Evolutionary conservation across 805 yeast species (phyloP).

Genomic region (Saturnispora dispora): DNA sequence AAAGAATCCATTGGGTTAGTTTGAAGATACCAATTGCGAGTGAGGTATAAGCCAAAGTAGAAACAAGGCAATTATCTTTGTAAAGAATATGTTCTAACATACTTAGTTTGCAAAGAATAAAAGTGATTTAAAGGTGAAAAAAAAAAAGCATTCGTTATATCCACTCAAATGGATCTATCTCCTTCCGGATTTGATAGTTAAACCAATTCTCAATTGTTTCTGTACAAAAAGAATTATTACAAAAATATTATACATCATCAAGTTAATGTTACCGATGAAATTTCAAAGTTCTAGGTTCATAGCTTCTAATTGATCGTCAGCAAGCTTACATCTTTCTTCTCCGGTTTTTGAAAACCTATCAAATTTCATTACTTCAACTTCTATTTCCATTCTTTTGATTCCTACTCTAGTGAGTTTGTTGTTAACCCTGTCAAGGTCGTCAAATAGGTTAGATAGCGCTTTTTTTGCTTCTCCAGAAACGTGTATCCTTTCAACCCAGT

Average conservation of each 20-base stretch:
- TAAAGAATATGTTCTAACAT: background rate
- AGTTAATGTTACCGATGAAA: background rate
- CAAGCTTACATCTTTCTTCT: constrained; percentile 19
- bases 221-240: background rate
- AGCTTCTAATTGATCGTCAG: constrained; percentile 42
- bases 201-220: background rate
- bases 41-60: constrained; percentile 29
- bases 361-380: constrained; percentile 22
- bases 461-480: constrained; percentile 16
- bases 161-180: background rate
- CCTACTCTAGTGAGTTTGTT: constrained; percentile 11
- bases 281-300: constrained; percentile 27
- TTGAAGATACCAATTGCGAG: constrained; percentile 58
- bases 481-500: constrained; percentile 24
- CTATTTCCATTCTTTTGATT: constrained; percentile 18
- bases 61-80: constrained; percentile 5
- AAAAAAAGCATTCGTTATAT: background rate
- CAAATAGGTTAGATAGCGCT: constrained; percentile 14
- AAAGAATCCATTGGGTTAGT: constrained; percentile 40
- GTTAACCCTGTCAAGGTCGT: constrained; percentile 20
- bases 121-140: background rate
- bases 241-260: background rate
- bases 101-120: background rate
- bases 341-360: constrained; percentile 21
- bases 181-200: background rate